Evolutionary conservation across 2,329 filamentous ascomycete genomes (phyloP).

Genomic region (Bipolaris zeicola): DNA sequence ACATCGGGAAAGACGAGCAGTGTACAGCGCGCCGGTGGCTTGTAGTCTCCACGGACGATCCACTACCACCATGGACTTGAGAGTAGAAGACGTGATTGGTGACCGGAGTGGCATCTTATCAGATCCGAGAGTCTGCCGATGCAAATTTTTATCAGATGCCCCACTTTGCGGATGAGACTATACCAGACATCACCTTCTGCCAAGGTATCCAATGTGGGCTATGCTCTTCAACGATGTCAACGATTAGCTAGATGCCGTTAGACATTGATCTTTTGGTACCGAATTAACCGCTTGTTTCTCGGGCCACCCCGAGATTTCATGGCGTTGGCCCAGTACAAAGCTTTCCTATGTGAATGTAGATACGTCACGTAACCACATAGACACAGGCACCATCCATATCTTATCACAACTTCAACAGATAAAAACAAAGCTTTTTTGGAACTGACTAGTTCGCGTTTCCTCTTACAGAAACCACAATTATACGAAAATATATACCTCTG

Average conservation of each 20-base stretch:
- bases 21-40: neutral
- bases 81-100: conserved; percentile 4
- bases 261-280: neutral
- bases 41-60: conserved; percentile 2
- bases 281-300: neutral
- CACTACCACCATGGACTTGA: conserved; percentile 6
- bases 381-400: too few relatives aligned
- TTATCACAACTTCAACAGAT: too few relatives aligned
- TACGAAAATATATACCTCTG: too few relatives aligned
- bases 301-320: neutral
- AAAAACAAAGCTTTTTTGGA: too few relatives aligned
- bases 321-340: too few relatives aligned
- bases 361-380: too few relatives aligned
- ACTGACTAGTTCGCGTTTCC: too few relatives aligned
- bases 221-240: neutral
- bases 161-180: neutral
- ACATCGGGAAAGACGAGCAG: conserved; percentile 20
- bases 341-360: too few relatives aligned
- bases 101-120: conserved; percentile 1
- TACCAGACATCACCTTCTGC: neutral
- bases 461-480: too few relatives aligned
- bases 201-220: neutral
- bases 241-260: neutral
- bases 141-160: conserved; percentile 21
- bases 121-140: conserved; percentile 13